phyloP scores from a whole-genome alignment of 1,284 basidiomycete species.

The Papiliotrema nemorosa region DNA sequence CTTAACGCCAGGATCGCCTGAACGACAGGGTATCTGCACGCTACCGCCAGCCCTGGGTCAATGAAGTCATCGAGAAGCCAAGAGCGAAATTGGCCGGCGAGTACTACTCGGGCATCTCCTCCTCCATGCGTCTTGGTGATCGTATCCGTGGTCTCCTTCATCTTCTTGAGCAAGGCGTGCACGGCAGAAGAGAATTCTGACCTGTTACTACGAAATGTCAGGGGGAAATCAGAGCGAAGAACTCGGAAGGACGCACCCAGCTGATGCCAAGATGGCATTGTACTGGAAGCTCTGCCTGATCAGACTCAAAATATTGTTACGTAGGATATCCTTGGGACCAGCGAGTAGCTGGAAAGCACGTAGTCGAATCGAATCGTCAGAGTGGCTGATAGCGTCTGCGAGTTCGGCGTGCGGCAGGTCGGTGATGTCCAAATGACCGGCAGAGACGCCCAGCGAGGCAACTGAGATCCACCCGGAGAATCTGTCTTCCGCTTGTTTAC shows the following conservation, averaged over 20 bases:
- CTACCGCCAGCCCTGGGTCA: conserved; percentile 20
- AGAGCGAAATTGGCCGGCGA: conserved; percentile 10
- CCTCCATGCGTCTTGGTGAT: conserved; percentile 19
- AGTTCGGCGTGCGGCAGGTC: conserved; percentile 22
- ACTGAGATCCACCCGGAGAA: conserved; percentile 38
- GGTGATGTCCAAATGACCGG: conserved; percentile 16
- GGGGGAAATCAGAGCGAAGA: background rate
- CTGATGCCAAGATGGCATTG: conserved; percentile 27
- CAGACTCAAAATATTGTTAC: conserved; percentile 16
- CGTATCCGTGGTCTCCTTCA: background rate
- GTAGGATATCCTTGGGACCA: conserved; percentile 26
- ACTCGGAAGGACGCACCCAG: conserved; percentile 25
- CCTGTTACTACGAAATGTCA: conserved; percentile 17
- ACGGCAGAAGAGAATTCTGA: conserved; percentile 38
- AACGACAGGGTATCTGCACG: conserved; percentile 28
- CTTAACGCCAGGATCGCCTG: conserved; percentile 29
- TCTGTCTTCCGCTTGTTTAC: background rate
- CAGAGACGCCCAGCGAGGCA: conserved; percentile 34
- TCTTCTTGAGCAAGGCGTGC: conserved; percentile 29
- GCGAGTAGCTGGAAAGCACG: conserved; percentile 34
- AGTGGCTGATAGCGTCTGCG: conserved; percentile 29
- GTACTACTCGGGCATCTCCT: background rate
- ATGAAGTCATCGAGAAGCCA: conserved; percentile 33
- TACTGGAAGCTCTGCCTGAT: conserved; percentile 25
- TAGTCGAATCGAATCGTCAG: conserved; percentile 28